Conservation (phyloP, 768 basidiomycete genomes). For the Tephrocybe sp. region DNA sequence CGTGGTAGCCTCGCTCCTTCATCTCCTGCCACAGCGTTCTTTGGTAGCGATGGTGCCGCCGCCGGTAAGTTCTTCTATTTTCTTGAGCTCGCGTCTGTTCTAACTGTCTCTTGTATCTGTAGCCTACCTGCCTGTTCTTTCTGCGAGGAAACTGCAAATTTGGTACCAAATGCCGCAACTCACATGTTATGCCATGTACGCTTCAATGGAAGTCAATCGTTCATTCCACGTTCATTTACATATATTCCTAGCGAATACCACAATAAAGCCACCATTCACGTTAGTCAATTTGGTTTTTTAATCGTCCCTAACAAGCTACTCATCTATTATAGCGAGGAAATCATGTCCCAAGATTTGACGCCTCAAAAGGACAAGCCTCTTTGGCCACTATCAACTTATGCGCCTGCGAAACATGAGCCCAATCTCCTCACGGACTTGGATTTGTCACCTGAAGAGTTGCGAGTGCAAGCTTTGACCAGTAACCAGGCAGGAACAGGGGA, state of each 20-base stretch:
- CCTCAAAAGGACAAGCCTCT: conserved; percentile 62
- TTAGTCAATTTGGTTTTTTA: neutral
- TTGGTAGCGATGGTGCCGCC: too few relatives aligned
- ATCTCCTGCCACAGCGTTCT: too few relatives aligned
- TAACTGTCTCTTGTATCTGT: too few relatives aligned
- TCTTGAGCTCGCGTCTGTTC: too few relatives aligned
- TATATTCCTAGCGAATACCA: conserved; percentile 17
- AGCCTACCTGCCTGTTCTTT: conserved; percentile 65
- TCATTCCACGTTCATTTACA: too few relatives aligned
- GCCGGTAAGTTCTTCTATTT: too few relatives aligned
- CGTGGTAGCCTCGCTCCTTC: neutral
- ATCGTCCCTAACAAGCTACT: neutral
- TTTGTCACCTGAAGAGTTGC: conserved; percentile 76
- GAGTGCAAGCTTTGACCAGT: conserved; percentile 62
- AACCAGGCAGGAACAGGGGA: conserved; percentile 50
- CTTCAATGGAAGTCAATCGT: neutral
- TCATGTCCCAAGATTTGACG: conserved; percentile 64
- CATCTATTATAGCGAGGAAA: conserved; percentile 47
- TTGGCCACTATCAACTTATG: conserved; percentile 83
- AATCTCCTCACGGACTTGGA: conserved; percentile 67
- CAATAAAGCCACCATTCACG: conserved; percentile 31
- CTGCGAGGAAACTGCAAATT: conserved; percentile 66
- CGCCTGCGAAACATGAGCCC: conserved; percentile 72
- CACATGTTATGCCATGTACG: conserved; percentile 32
- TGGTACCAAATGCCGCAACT: conserved; percentile 63